Evolutionary conservation across 1,284 basidiomycete genomes (phyloP).

Genomic region (Ustilago hordei): DNA sequence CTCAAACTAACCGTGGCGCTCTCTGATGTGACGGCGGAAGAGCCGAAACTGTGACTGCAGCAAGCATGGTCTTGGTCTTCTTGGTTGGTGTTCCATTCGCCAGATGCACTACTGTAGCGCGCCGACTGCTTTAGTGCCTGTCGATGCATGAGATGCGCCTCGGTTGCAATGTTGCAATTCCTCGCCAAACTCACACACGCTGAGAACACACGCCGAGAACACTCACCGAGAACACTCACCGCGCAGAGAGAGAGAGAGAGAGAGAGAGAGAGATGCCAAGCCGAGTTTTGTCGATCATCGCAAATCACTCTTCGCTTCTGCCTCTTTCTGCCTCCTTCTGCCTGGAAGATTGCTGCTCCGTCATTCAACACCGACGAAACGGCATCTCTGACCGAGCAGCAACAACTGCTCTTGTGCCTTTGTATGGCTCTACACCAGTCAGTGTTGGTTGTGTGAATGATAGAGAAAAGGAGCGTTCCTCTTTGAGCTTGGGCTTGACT

Average conservation of each 20-base stretch:
- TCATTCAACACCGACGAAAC: constrained; percentile 22
- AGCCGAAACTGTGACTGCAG: not conserved
- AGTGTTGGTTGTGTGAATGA: not conserved
- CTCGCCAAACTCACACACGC: not conserved
- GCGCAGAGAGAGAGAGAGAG: not conserved
- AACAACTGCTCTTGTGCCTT: not conserved
- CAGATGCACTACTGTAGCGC: not conserved
- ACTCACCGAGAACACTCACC: too few relatives aligned
- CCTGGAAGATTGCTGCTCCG: constrained; percentile 6
- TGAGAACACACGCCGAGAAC: not conserved
- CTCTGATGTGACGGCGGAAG: not conserved
- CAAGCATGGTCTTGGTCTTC: not conserved
- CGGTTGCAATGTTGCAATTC: constrained; percentile 19
- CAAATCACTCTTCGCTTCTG: constrained; percentile 11
- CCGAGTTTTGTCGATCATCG: constrained; percentile 43
- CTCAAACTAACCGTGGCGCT: not conserved
- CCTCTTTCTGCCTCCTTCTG: not conserved
- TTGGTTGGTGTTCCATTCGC: constrained; percentile 3
- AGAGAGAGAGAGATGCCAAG: constrained; percentile 31
- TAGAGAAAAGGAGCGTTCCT: not conserved
- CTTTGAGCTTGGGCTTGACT: not conserved
- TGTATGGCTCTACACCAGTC: not conserved
- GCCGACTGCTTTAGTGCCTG: constrained; percentile 21
- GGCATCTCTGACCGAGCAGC: constrained; percentile 19
- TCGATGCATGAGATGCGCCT: constrained; percentile 29